Evolutionary conservation across 2,329 filamentous ascomycete species (phyloP).

Genomic region (Lachnellula suecica): DNA sequence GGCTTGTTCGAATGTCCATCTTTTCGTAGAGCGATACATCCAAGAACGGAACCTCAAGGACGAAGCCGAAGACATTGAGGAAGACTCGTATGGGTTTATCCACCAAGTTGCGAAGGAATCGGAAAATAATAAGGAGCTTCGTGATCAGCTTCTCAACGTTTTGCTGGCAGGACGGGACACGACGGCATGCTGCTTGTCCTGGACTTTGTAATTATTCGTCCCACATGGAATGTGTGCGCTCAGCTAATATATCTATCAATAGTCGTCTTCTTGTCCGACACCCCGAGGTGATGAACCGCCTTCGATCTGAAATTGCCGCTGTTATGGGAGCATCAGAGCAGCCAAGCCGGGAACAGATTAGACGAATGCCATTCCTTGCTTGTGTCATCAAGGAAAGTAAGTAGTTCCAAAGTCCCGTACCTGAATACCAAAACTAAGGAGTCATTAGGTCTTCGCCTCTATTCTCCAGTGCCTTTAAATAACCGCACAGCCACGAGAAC

Average conservation of each 20-base stretch:
- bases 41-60: conserved; percentile 36
- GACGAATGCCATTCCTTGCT: conserved; percentile 12
- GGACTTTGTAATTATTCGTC: conserved; percentile 36
- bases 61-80: conserved; percentile 12
- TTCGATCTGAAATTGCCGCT: conserved; percentile 45
- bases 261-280: conserved; percentile 41
- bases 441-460: conserved; percentile 18
- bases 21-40: conserved; percentile 17
- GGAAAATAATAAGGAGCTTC: conserved; percentile 31
- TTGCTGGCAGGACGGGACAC: conserved; percentile 34
- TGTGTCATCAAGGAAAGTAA: conserved; percentile 21
- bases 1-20: conserved; percentile 23
- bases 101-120: conserved; percentile 22
- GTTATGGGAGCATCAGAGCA: conserved; percentile 48
- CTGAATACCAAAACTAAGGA: background rate
- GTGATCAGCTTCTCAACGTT: conserved; percentile 33
- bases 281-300: conserved; percentile 39
- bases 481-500: conserved; percentile 22
- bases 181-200: conserved; percentile 39
- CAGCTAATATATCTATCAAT: background rate
- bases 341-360: conserved; percentile 9
- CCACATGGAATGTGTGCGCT: background rate
- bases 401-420: background rate
- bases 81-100: conserved; percentile 13
- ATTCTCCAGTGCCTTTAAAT: conserved; percentile 30